These are phyloP conservation scores for Raffaelea albimanens DNA, from an alignment of 2,329 filamentous ascomycete species.

Conservation along the genomic window DNA sequence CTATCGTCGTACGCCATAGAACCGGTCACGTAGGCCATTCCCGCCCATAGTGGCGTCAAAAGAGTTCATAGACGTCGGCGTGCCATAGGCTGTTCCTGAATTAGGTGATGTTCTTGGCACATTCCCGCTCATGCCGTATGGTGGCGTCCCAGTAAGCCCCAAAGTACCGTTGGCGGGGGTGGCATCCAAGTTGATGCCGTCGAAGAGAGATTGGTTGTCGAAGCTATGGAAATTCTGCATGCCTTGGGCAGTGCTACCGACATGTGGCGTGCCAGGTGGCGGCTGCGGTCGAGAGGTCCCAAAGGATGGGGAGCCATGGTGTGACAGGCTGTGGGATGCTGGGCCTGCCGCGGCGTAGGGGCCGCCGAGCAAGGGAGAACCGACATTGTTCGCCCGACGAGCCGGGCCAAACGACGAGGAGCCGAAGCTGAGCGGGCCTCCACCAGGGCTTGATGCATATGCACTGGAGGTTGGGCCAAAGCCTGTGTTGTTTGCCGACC, in stretches of 20 bases:
- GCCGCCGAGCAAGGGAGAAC: conserved; percentile 10
- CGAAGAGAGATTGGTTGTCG: conserved; percentile 13
- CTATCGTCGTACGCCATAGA: conserved; percentile 14
- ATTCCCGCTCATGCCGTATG: conserved; percentile 17
- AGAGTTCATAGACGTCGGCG: conserved; percentile 12
- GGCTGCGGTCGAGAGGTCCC: conserved; percentile 12
- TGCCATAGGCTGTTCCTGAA: conserved; percentile 4
- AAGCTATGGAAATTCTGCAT: conserved; percentile 16
- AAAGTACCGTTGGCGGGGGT: conserved; percentile 16
- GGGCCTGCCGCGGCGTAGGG: conserved; percentile 7
- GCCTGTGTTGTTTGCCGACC: background rate
- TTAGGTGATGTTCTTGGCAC: conserved; percentile 17
- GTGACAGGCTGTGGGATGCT: conserved; percentile 3
- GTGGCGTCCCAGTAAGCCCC: conserved; percentile 12
- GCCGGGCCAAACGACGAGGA: conserved; percentile 9
- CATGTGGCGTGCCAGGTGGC: conserved; percentile 8
- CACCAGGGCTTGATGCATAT: conserved; percentile 3
- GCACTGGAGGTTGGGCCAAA: conserved; percentile 1
- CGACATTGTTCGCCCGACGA: conserved; percentile 8
- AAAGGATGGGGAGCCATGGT: conserved; percentile 13
- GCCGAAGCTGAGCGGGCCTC: conserved; percentile 8
- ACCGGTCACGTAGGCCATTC: conserved; percentile 9
- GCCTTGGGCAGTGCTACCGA: conserved; percentile 7
- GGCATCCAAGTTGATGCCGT: conserved; percentile 21
- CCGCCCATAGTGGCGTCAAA: conserved; percentile 17